Evolutionary conservation across 2,329 filamentous ascomycete species (phyloP), one percentile per base, ranked within the genome.

Genomic region (Verticillium nubilum): DNA sequence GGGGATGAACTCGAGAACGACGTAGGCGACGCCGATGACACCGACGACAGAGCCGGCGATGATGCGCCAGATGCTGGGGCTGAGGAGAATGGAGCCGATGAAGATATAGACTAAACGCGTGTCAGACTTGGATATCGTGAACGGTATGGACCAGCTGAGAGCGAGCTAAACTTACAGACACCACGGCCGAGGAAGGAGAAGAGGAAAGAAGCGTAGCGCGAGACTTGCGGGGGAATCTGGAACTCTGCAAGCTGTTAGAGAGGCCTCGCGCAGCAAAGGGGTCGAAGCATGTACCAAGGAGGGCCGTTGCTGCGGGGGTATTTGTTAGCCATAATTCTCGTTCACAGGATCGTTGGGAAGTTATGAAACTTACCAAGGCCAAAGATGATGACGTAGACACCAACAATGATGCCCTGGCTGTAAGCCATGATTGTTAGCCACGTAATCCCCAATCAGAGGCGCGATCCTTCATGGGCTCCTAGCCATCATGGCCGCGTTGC

Each of bases 181-280:
- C 95, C 95, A 72, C 95, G 92, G 63, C 95, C 95, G 67, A 98
- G 79, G 83, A 99, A 98, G 60, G 91, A 96, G 82, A 98, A 98
- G 76, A 98, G 88, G 82, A 99, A 99, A 12, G 92, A 96, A 58
- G 92, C 94, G 80, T 98, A 97, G 78, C 92, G 89, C 60, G 92
- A 89, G 58, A 97, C 83, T 74, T 97, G 93, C 61, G 93, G 91
- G 56, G 95, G 94, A 68, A 97, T 94, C 76, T 97, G 90, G 80
- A 98, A 96, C 77, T 99, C 95, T 82, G 68, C 23, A 9, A 15
- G 13, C 12, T 29, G 52, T 58, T 50, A 60, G 56, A 31, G 5
- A 54, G 52, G 35, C 3, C 25, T 23, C n/a, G 31, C 47, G 37
- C 25, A 37, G 52, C n/a, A n/a, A 57, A 23, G 50, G 28, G 15